Conservation (phyloP, 1,284 basidiomycete species). For the Moesziomyces parantarcticus region DNA sequence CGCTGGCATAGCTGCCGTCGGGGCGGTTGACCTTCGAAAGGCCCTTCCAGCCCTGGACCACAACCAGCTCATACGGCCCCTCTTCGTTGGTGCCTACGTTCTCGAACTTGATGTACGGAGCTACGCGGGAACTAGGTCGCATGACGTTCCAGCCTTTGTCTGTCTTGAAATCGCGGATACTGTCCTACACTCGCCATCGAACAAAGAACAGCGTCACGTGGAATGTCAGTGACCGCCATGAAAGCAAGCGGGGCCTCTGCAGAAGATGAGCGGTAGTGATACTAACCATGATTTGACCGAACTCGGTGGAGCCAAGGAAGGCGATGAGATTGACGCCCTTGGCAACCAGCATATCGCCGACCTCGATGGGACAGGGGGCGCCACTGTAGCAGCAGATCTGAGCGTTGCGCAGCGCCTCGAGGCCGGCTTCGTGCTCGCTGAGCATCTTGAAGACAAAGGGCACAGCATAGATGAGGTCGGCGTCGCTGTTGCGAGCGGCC, state of each 20-base stretch:
- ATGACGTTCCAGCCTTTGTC: conserved; percentile 77
- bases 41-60: conserved; percentile 73
- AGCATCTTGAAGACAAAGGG: conserved; percentile 72
- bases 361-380: conserved; percentile 69
- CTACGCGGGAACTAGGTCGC: conserved; percentile 57
- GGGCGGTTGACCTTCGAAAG: conserved; percentile 72
- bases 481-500: conserved; percentile 11
- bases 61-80: conserved; percentile 72
- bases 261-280: background rate
- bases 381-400: conserved; percentile 72
- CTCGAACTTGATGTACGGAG: conserved; percentile 34
- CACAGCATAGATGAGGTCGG: conserved; percentile 66
- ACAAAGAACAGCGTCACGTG: background rate
- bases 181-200: conserved; percentile 45
- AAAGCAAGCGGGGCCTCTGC: background rate
- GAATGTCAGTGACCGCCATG: background rate
- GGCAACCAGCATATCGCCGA: conserved; percentile 73
- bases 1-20: conserved; percentile 75
- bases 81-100: conserved; percentile 28
- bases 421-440: conserved; percentile 72
- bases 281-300: conserved; percentile 68
- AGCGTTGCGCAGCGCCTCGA: conserved; percentile 70
- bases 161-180: conserved; percentile 71
- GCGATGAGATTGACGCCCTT: conserved; percentile 74
- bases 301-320: conserved; percentile 70